A percentile compares a stretch with the other conserved stretches of the same genome.
These are phyloP conservation scores for Bassia scoparia DNA, from an alignment of 148 eudicot genomes.

Conservation along the genomic window DNA sequence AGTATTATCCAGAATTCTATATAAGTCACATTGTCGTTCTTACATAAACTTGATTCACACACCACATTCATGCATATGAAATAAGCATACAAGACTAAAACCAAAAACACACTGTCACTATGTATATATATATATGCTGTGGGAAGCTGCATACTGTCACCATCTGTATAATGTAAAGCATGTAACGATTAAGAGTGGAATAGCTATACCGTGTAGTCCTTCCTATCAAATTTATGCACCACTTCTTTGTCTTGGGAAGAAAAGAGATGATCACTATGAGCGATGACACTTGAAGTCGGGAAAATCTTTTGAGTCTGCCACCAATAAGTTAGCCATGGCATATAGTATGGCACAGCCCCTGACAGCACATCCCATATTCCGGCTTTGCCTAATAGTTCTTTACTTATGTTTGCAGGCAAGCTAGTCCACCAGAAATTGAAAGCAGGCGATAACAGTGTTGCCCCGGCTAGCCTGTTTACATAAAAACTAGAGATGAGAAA, in stretches of 20 bases:
- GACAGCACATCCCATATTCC: constrained; percentile 52
- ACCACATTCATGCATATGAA: background rate
- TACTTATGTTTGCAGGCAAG: constrained; percentile 49
- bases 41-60: background rate
- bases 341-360: constrained; percentile 46
- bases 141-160: background rate
- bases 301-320: constrained; percentile 75
- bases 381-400: constrained; percentile 29
- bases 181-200: background rate
- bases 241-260: constrained; percentile 46
- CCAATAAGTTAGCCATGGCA: constrained; percentile 75
- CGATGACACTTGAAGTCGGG: constrained; percentile 35
- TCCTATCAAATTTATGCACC: constrained; percentile 1
- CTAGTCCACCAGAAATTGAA: constrained; percentile 58
- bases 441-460: constrained; percentile 52
- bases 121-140: background rate
- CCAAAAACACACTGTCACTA: background rate
- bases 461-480: constrained; percentile 62
- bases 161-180: too few relatives aligned
- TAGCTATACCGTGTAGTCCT: constrained; percentile 10
- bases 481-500: background rate
- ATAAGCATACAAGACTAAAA: background rate
- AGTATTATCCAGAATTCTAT: too few relatives aligned
- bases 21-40: too few relatives aligned
- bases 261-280: constrained; percentile 30